phyloP scores from a whole-genome alignment of 257 asterid genomes.

The Ocimum tenuiflorum region DNA sequence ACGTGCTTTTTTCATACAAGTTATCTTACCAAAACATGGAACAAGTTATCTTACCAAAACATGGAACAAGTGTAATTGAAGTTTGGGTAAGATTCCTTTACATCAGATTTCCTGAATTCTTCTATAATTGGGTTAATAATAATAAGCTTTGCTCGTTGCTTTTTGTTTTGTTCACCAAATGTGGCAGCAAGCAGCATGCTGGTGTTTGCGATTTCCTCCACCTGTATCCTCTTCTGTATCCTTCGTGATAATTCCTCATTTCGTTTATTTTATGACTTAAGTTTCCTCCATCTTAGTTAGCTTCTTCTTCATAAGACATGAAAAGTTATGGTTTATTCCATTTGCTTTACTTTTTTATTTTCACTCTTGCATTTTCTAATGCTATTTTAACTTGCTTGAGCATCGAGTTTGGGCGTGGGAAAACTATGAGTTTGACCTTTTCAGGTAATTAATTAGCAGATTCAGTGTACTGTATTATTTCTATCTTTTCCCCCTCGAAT shows the following conservation, averaged over 20 bases:
- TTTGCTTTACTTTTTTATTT: neutral
- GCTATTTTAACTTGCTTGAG: conserved; percentile 11
- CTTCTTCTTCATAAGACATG: neutral
- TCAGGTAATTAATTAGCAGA: conserved; percentile 20
- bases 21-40: conserved; percentile 3
- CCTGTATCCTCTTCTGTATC: conserved; percentile 89
- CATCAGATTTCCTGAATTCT: conserved; percentile 8
- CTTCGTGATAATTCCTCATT: conserved; percentile 28
- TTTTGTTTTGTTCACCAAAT: conserved; percentile 23
- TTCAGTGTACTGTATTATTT: neutral
- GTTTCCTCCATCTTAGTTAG: neutral
- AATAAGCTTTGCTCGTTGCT: conserved; percentile 22
- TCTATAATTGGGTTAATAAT: conserved; percentile 15
- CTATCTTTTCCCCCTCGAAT: neutral
- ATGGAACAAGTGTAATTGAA: conserved; percentile 12
- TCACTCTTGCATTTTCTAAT: neutral
- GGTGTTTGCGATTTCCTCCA: conserved; percentile 46
- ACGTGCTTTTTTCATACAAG: neutral
- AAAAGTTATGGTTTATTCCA: neutral
- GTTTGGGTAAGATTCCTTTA: conserved; percentile 37
- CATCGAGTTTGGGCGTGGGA: conserved; percentile 8
- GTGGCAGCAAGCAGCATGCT: conserved; percentile 52
- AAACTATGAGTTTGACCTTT: conserved; percentile 7
- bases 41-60: conserved; percentile 4
- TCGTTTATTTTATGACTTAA: neutral